Percentiles rank a stretch among this genome's conserved stretches.
Conservation (phyloP, 1,284 basidiomycete species). For the Fomitopsis palustris region DNA sequence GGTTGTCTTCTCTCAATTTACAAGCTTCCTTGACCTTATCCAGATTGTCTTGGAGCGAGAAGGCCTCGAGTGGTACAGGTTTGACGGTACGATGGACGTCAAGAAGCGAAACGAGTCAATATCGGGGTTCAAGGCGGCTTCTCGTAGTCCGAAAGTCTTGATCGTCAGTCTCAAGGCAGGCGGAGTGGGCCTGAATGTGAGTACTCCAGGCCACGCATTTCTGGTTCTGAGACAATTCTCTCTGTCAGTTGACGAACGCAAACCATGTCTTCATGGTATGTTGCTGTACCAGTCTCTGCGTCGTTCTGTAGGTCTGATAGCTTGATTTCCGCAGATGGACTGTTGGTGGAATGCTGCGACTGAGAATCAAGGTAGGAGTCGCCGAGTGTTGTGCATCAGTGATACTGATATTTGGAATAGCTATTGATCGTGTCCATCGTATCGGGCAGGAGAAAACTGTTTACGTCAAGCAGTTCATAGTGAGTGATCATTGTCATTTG, state of each 20-base stretch:
- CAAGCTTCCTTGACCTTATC: conserved; percentile 81
- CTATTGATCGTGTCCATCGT: conserved; percentile 78
- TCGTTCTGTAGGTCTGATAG: neutral
- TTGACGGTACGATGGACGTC: conserved; percentile 92
- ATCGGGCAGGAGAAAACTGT: conserved; percentile 85
- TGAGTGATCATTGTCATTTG: conserved; percentile 35
- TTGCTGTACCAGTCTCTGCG: conserved; percentile 5
- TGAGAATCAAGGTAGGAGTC: conserved; percentile 77
- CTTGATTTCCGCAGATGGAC: conserved; percentile 67
- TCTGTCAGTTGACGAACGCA: conserved; percentile 59
- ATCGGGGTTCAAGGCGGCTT: conserved; percentile 66
- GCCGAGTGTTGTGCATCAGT: too few species aligned
- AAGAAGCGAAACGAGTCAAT: conserved; percentile 79
- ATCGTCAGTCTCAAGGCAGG: conserved; percentile 92
- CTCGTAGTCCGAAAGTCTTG: conserved; percentile 72
- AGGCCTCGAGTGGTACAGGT: conserved; percentile 72
- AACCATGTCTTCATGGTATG: conserved; percentile 86
- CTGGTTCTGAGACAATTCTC: neutral
- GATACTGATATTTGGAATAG: conserved; percentile 30
- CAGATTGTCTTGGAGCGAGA: conserved; percentile 76
- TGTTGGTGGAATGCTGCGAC: conserved; percentile 94
- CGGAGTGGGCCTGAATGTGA: conserved; percentile 86
- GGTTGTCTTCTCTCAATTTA: conserved; percentile 88
- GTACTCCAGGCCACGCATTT: conserved; percentile 6
- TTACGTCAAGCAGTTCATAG: conserved; percentile 89